phyloP scores from a whole-genome alignment of 2,329 filamentous ascomycete species.

The Penicillium corylophilum region DNA sequence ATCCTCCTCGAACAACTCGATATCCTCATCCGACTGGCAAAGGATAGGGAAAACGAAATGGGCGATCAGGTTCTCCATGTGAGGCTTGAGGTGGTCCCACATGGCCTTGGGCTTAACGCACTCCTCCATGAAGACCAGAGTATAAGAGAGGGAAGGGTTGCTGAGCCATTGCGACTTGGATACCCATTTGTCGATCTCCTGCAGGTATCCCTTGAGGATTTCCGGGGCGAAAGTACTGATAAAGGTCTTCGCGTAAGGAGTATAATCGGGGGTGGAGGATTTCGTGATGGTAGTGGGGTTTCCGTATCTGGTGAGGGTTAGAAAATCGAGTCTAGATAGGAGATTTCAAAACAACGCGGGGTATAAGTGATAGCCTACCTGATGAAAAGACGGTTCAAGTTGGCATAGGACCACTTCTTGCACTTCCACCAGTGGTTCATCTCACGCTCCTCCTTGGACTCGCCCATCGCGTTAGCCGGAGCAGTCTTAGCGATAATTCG shows the following conservation, averaged over 20 bases:
- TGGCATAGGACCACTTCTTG: slow-evolving; percentile 99
- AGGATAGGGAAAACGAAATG: slow-evolving; percentile 95
- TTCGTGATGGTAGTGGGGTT: slow-evolving; percentile 76
- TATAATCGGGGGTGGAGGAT: slow-evolving; percentile 71
- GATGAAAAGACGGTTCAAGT: slow-evolving; percentile 92
- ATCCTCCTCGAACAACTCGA: slow-evolving; percentile 90
- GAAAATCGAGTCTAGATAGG: slow-evolving; percentile 5
- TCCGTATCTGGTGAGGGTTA: slow-evolving; percentile 66
- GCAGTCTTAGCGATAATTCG: slow-evolving; percentile 82
- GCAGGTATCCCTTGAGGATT: slow-evolving; percentile 90
- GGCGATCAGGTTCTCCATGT: slow-evolving; percentile 88
- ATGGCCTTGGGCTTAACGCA: slow-evolving; percentile 96
- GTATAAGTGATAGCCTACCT: slow-evolving; percentile 55
- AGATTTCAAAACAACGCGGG: not conserved
- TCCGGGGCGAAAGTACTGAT: slow-evolving; percentile 89
- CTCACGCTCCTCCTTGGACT: slow-evolving; percentile 82
- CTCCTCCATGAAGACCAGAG: slow-evolving; percentile 91
- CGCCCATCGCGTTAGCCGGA: slow-evolving; percentile 73
- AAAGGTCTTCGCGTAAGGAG: slow-evolving; percentile 85
- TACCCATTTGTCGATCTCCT: slow-evolving; percentile 97
- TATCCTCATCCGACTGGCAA: slow-evolving; percentile 86
- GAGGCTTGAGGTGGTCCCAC: slow-evolving; percentile 90
- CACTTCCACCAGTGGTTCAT: slow-evolving; percentile 99
- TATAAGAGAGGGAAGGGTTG: slow-evolving; percentile 90
- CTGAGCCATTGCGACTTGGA: slow-evolving; percentile 92